These are phyloP conservation scores for Tylopilus plumbeoviolaceoides DNA, from an alignment of 768 basidiomycete species.

Conservation along the genomic window DNA sequence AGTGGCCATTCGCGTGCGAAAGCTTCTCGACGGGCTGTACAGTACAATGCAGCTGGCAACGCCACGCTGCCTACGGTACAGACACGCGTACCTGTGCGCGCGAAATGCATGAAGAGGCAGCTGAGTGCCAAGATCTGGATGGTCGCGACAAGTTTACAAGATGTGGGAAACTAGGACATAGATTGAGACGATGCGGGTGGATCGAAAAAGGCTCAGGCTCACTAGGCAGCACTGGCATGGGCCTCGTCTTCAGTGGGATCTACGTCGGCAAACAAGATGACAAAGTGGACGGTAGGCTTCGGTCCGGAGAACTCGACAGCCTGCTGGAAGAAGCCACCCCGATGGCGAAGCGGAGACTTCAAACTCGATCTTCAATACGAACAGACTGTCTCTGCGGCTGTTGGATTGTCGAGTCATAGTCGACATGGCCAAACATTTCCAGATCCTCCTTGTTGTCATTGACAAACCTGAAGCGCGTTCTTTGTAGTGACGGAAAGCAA, in stretches of 20 bases:
- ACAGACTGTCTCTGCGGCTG: slow-evolving; percentile 77
- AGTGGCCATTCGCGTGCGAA: too few species aligned
- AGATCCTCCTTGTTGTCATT: slow-evolving; percentile 65
- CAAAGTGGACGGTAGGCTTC: slow-evolving; percentile 85
- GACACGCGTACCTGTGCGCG: too few species aligned
- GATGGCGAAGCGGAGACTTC: slow-evolving; percentile 53
- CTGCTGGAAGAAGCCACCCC: slow-evolving; percentile 69
- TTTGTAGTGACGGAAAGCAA: slow-evolving; percentile 72
- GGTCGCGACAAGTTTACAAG: too few species aligned
- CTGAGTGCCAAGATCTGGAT: too few species aligned
- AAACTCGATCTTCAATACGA: slow-evolving; percentile 72
- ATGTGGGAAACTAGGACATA: too few species aligned
- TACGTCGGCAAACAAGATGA: slow-evolving; percentile 80
- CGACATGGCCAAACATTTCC: slow-evolving; percentile 87
- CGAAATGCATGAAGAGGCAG: too few species aligned
- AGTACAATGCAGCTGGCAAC: too few species aligned
- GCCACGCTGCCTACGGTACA: too few species aligned
- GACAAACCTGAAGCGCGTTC: slow-evolving; percentile 72
- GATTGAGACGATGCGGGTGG: too few species aligned
- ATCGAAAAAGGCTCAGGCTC: too few species aligned
- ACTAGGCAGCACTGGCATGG: too few species aligned
- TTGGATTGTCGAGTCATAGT: slow-evolving; percentile 84
- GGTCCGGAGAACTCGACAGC: slow-evolving; percentile 79
- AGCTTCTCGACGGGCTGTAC: too few species aligned
- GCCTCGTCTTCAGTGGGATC: slow-evolving; percentile 82